Evolutionary conservation across 2,329 filamentous ascomycete genomes (phyloP).

Genomic region (Penicillium sp.): DNA sequence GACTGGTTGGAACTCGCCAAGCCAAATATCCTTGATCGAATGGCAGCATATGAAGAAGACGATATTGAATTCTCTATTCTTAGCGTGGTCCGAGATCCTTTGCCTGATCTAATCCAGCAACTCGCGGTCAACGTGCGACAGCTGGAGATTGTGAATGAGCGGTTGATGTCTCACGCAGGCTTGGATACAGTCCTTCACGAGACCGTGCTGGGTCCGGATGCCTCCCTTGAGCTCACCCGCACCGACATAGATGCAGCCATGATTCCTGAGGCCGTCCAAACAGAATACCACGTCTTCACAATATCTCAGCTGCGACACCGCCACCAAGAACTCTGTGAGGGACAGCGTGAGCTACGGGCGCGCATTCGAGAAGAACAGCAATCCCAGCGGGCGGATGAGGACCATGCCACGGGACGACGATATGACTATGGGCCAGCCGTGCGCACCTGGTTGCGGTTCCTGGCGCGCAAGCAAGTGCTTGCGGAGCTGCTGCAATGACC

Average conservation of each 20-base stretch:
- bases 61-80: constrained; percentile 72
- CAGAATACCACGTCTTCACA: constrained; percentile 22
- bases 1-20: constrained; percentile 64
- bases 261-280: constrained; percentile 21
- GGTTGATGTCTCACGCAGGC: constrained; percentile 10
- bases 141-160: constrained; percentile 37
- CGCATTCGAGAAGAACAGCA: constrained; percentile 40
- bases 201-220: constrained; percentile 32
- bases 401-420: constrained; percentile 38
- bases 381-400: constrained; percentile 35
- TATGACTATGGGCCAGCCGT: constrained; percentile 65
- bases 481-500: constrained; percentile 23
- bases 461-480: constrained; percentile 62
- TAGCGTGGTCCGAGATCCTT: constrained; percentile 63
- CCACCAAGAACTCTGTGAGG: constrained; percentile 24
- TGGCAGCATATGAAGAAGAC: constrained; percentile 59
- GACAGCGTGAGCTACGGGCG: constrained; percentile 31
- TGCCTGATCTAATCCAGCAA: constrained; percentile 44
- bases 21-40: constrained; percentile 60
- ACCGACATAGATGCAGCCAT: constrained; percentile 31
- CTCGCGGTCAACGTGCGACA: constrained; percentile 44
- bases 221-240: constrained; percentile 33
- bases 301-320: constrained; percentile 29
- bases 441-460: constrained; percentile 61
- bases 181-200: constrained; percentile 7